Percentiles rank a stretch among this genome's conserved stretches.
Conservation (phyloP, 1,284 basidiomycete genomes). For the Leccinum griseonigrum region DNA sequence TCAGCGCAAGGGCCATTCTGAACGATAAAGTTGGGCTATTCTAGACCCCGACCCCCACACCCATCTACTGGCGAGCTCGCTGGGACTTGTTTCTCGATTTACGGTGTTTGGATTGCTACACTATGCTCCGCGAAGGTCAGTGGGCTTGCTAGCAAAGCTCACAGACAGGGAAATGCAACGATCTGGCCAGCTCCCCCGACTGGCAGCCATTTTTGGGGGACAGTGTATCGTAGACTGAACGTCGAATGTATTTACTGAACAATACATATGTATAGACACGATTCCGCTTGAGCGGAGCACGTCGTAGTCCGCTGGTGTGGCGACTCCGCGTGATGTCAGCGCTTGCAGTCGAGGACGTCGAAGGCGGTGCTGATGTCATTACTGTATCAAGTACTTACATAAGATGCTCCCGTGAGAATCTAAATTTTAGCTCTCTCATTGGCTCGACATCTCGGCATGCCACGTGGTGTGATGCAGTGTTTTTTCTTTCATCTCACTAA, state of each 20-base stretch:
- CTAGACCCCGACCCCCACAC: neutral
- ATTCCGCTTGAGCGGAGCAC: too few species aligned
- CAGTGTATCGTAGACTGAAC: neutral
- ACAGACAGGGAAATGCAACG: neutral
- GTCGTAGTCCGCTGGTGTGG: too few species aligned
- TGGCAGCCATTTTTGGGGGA: neutral
- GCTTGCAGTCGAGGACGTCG: too few species aligned
- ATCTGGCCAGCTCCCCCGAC: neutral
- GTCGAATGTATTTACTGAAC: conserved; percentile 5
- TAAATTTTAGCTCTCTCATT: too few species aligned
- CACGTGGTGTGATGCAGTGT: too few species aligned
- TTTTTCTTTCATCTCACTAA: too few species aligned
- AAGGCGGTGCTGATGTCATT: too few species aligned
- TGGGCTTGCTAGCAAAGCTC: neutral
- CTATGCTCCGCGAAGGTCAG: neutral
- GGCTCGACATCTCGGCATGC: too few species aligned
- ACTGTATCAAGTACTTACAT: too few species aligned
- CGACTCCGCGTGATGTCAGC: too few species aligned
- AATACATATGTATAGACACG: too few species aligned
- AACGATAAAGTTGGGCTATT: neutral
- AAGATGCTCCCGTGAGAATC: too few species aligned
- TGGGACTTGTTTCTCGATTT: neutral
- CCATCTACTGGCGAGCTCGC: neutral
- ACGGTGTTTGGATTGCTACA: neutral
- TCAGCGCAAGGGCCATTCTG: conserved; percentile 17